Percentiles rank a stretch among this genome's conserved stretches.
Evolutionary conservation across 1,284 basidiomycete species (phyloP).

Genomic region (Phellinidium pouzarii): DNA sequence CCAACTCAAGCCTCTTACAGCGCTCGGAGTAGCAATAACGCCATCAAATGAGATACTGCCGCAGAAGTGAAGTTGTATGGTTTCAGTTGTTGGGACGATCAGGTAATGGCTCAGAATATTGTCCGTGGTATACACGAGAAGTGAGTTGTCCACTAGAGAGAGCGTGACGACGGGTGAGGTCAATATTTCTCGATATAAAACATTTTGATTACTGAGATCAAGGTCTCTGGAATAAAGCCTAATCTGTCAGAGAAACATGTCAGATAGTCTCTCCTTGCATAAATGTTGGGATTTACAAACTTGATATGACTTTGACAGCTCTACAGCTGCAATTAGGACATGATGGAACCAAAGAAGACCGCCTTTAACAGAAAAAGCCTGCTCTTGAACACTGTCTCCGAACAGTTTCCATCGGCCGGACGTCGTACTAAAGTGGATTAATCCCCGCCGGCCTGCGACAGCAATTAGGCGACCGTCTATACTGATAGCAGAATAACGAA

Average conservation of each 20-base stretch:
- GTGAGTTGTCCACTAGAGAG: slow-evolving; percentile 90
- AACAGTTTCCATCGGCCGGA: slow-evolving; percentile 97
- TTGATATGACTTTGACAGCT: slow-evolving; percentile 74
- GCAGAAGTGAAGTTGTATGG: slow-evolving; percentile 83
- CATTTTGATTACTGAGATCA: slow-evolving; percentile 81
- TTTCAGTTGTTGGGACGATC: slow-evolving; percentile 79
- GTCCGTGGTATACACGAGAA: slow-evolving; percentile 96
- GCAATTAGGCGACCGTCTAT: slow-evolving; percentile 90
- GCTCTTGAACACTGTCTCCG: slow-evolving; percentile 78
- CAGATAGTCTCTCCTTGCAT: background rate
- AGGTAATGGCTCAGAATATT: slow-evolving; percentile 93
- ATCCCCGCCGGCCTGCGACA: slow-evolving; percentile 84
- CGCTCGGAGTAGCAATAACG: slow-evolving; percentile 78
- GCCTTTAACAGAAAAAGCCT: slow-evolving; percentile 83
- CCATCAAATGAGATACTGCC: slow-evolving; percentile 95
- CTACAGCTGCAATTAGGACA: slow-evolving; percentile 87
- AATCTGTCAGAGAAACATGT: slow-evolving; percentile 43
- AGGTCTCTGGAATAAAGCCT: slow-evolving; percentile 94
- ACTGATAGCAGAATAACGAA: slow-evolving; percentile 89
- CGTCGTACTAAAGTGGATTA: slow-evolving; percentile 90
- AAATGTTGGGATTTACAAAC: slow-evolving; percentile 33
- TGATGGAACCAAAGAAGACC: slow-evolving; percentile 97
- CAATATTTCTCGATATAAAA: slow-evolving; percentile 80
- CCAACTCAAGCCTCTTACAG: slow-evolving; percentile 93
- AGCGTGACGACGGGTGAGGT: slow-evolving; percentile 76